A percentile compares a stretch with the other conserved stretches of the same genome.
phyloP scores from a whole-genome alignment of 164 flowering plant genomes.

The Pachysandra terminalis region DNA sequence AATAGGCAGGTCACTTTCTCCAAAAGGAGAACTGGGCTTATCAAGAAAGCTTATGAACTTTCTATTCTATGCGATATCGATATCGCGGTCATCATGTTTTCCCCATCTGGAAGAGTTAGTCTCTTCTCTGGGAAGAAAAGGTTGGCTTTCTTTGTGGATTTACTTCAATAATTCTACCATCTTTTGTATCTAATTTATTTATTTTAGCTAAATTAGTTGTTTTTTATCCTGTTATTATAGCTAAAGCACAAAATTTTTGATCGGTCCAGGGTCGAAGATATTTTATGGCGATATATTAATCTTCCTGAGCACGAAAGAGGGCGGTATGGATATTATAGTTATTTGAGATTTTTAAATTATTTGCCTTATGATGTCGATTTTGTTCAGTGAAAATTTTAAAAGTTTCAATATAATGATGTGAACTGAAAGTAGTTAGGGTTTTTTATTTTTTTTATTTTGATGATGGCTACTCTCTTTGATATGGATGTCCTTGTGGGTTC shows the following conservation, averaged over 20 bases:
- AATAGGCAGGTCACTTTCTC: constrained; percentile 67
- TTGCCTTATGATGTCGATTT: too few relatives aligned
- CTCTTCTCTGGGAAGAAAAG: constrained; percentile 47
- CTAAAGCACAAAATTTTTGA: not conserved
- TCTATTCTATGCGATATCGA: constrained; percentile 58
- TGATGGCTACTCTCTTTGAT: not conserved
- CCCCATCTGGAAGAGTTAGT: constrained; percentile 50
- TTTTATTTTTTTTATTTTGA: not conserved
- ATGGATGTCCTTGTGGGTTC: not conserved
- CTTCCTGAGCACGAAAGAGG: constrained; percentile 40
- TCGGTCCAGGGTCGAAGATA: constrained; percentile 31
- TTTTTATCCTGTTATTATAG: not conserved
- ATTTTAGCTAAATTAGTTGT: not conserved
- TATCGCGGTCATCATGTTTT: constrained; percentile 54
- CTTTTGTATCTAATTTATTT: not conserved
- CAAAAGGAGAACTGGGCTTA: constrained; percentile 50
- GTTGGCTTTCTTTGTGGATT: constrained; percentile 14
- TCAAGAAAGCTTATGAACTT: constrained; percentile 62
- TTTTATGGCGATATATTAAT: constrained; percentile 28
- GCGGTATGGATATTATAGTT: constrained; percentile 13
- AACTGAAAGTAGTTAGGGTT: too few relatives aligned
- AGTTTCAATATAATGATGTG: too few relatives aligned
- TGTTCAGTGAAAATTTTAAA: too few relatives aligned
- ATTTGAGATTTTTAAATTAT: not conserved
- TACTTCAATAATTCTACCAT: not conserved